phyloP scores from a whole-genome alignment of 495 filamentous ascomycete species.

The Penicillium daleae region DNA sequence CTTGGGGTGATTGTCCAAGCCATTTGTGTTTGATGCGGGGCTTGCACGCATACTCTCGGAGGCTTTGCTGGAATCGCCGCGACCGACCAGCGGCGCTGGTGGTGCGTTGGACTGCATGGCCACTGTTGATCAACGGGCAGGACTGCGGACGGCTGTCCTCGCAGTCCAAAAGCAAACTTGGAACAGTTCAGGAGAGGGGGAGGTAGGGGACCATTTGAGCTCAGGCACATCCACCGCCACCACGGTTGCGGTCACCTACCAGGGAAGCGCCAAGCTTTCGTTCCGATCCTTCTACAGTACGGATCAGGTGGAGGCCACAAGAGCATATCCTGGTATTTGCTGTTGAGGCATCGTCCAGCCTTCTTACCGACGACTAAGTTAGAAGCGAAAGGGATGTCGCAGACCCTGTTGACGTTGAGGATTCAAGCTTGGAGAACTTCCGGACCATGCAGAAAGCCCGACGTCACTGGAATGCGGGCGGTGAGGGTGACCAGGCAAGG shows the following conservation, averaged over 20 bases:
- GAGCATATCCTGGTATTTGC: slow-evolving; percentile 31
- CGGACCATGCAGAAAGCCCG: slow-evolving; percentile 22
- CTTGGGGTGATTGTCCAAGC: slow-evolving; percentile 26
- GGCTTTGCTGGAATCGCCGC: slow-evolving; percentile 30
- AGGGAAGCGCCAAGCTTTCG: slow-evolving; percentile 33
- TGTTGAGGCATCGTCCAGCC: slow-evolving; percentile 17
- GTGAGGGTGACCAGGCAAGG: slow-evolving; percentile 9
- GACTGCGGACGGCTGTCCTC: slow-evolving; percentile 8
- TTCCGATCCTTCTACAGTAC: slow-evolving; percentile 30
- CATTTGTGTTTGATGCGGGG: slow-evolving; percentile 27
- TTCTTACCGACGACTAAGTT: background rate
- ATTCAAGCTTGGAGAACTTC: background rate
- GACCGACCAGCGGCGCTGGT: slow-evolving; percentile 21
- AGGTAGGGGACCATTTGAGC: slow-evolving; percentile 14
- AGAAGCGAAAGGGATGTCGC: background rate
- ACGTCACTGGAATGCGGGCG: slow-evolving; percentile 31
- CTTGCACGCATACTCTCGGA: slow-evolving; percentile 31
- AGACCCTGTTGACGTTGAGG: background rate
- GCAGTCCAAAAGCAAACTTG: slow-evolving; percentile 16
- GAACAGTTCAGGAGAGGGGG: background rate
- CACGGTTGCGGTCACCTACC: slow-evolving; percentile 24
- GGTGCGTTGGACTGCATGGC: slow-evolving; percentile 32
- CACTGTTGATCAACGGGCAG: slow-evolving; percentile 8
- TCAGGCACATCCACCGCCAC: slow-evolving; percentile 6
- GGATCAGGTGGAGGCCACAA: slow-evolving; percentile 26